Conservation (phyloP, 1,284 basidiomycete genomes). For the Hypsizygus ulmarius region DNA sequence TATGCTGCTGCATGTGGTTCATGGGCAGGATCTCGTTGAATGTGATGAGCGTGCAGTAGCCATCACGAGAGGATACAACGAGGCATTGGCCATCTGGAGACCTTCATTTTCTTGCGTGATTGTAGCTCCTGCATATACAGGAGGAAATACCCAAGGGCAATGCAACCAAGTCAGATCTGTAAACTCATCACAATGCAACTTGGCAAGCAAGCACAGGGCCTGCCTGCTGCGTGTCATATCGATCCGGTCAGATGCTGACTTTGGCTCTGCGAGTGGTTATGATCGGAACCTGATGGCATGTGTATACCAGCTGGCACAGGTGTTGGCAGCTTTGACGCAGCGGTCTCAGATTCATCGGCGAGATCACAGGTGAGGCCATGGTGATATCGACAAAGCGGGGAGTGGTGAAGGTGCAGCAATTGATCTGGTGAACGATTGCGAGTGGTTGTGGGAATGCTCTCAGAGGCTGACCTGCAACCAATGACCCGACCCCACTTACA, state of each 20-base stretch:
- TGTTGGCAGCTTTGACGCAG: constrained; percentile 52
- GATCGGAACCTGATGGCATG: not conserved
- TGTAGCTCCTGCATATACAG: constrained; percentile 8
- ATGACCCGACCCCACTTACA: constrained; percentile 15
- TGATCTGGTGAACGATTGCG: constrained; percentile 14
- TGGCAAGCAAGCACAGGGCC: constrained; percentile 88
- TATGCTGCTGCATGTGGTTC: constrained; percentile 85
- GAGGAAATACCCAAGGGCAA: constrained; percentile 17
- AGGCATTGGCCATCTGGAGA: constrained; percentile 94
- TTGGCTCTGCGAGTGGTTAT: too few relatives aligned
- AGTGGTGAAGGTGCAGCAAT: constrained; percentile 41
- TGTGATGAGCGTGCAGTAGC: constrained; percentile 93
- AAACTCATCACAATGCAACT: constrained; percentile 96
- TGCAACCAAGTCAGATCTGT: constrained; percentile 95
- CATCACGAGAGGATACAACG: constrained; percentile 90
- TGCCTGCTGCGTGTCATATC: constrained; percentile 94
- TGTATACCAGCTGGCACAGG: constrained; percentile 29
- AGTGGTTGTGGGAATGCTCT: constrained; percentile 15
- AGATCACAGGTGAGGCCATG: constrained; percentile 56
- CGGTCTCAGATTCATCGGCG: constrained; percentile 55
- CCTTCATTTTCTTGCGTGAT: constrained; percentile 44
- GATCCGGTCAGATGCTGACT: constrained; percentile 40
- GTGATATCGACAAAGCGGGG: constrained; percentile 12
- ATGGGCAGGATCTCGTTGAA: constrained; percentile 89
- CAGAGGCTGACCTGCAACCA: constrained; percentile 33